These are phyloP conservation scores for Mollisiaceae sp. DNA, from an alignment of 2,329 filamentous ascomycete species.

Conservation along the genomic window DNA sequence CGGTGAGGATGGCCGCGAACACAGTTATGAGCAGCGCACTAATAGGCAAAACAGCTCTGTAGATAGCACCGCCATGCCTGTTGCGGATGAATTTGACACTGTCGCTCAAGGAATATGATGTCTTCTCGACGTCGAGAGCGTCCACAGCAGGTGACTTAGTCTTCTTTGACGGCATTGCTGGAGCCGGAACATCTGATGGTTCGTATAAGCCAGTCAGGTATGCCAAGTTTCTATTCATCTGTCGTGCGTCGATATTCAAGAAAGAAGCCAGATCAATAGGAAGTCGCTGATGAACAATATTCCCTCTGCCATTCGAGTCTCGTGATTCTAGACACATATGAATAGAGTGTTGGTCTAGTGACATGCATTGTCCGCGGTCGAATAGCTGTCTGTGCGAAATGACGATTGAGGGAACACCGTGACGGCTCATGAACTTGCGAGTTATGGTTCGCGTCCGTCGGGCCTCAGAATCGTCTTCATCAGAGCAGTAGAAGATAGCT, in stretches of 20 bases:
- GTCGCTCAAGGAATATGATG: conserved; percentile 22
- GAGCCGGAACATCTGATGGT: conserved; percentile 20
- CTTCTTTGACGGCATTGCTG: conserved; percentile 20
- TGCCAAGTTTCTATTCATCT: conserved; percentile 60
- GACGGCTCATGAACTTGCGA: conserved; percentile 53
- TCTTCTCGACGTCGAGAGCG: conserved; percentile 33
- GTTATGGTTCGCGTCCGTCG: conserved; percentile 49
- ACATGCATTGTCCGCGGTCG: conserved; percentile 43
- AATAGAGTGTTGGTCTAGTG: conserved; percentile 49
- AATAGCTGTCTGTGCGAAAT: conserved; percentile 53
- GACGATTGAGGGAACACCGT: conserved; percentile 53
- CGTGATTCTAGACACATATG: conserved; percentile 54
- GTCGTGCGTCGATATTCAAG: conserved; percentile 55
- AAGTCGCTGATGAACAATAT: conserved; percentile 47
- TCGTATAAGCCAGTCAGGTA: conserved; percentile 49
- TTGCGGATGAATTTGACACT: conserved; percentile 30
- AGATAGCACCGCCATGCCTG: conserved; percentile 29
- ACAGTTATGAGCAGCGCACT: conserved; percentile 37
- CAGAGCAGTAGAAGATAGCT: conserved; percentile 54
- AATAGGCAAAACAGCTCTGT: conserved; percentile 36
- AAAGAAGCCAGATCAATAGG: conserved; percentile 57
- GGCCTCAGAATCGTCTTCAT: conserved; percentile 48
- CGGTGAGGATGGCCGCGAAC: conserved; percentile 32
- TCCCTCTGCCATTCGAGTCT: conserved; percentile 44
- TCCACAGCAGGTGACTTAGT: conserved; percentile 14